These are phyloP conservation scores for Neurospora sp. DNA, from an alignment of 495 filamentous ascomycete genomes.

Conservation along the genomic window DNA sequence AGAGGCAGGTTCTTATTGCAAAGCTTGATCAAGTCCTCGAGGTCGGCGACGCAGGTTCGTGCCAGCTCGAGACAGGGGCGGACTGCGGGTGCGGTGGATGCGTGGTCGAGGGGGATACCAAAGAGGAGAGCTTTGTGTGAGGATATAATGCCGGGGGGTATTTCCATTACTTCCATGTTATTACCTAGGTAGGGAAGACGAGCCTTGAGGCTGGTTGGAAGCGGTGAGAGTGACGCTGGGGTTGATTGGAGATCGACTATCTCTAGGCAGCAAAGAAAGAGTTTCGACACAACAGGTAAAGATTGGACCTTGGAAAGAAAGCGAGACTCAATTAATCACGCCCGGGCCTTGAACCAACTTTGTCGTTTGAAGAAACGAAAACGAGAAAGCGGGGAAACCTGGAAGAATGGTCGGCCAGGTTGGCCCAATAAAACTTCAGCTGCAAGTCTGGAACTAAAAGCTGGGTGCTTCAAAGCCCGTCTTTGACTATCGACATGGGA, in stretches of 20 bases:
- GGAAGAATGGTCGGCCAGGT: neutral
- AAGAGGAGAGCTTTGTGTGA: slow-evolving; percentile 1
- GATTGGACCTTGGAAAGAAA: neutral
- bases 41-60: slow-evolving; percentile 9
- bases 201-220: neutral
- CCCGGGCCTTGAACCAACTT: neutral
- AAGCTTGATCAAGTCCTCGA: slow-evolving; percentile 12
- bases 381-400: neutral
- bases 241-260: neutral
- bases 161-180: neutral
- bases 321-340: neutral
- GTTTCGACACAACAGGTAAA: neutral
- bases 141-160: neutral
- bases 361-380: neutral
- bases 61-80: slow-evolving; percentile 11
- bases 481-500: neutral
- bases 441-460: neutral
- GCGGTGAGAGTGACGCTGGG: neutral
- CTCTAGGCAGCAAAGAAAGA: neutral
- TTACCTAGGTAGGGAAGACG: neutral
- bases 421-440: neutral
- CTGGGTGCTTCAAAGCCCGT: neutral
- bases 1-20: slow-evolving; percentile 8
- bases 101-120: slow-evolving; percentile 9
- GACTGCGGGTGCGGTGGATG: slow-evolving; percentile 1